Evolutionary conservation across 1,284 basidiomycete species (phyloP).

Genomic region (Trametes hirsuta): DNA sequence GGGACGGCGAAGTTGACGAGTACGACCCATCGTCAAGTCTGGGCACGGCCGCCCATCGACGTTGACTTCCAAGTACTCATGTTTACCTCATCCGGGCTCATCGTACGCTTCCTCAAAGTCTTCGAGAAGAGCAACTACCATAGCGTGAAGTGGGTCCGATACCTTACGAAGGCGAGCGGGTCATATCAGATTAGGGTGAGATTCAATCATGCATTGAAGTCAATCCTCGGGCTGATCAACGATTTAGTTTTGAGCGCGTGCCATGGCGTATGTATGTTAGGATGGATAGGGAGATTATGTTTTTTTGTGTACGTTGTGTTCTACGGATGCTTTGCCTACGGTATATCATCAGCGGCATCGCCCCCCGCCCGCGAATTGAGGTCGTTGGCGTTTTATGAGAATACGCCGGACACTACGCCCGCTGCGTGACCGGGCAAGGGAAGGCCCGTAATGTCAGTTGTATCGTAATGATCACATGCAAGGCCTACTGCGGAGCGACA

Average conservation of each 20-base stretch:
- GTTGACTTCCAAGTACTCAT: conserved; percentile 98
- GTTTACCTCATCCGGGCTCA: conserved; percentile 95
- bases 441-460: too few species aligned
- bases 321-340: background rate
- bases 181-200: conserved; percentile 82
- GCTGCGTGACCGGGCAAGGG: too few species aligned
- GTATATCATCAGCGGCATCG: background rate
- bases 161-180: conserved; percentile 87
- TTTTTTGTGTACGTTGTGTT: background rate
- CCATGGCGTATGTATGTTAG: background rate
- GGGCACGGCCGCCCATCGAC: conserved; percentile 97
- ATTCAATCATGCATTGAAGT: background rate
- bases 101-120: conserved; percentile 97
- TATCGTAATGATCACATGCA: background rate
- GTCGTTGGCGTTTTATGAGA: too few species aligned
- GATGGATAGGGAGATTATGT: background rate
- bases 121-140: conserved; percentile 96
- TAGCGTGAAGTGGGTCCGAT: conserved; percentile 91
- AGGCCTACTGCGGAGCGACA: background rate
- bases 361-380: too few species aligned
- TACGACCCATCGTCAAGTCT: conserved; percentile 90
- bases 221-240: background rate
- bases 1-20: conserved; percentile 85
- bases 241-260: conserved; percentile 23
- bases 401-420: too few species aligned